These are phyloP conservation scores for Amanita exitialis DNA, from an alignment of 768 basidiomycete genomes.

Conservation along the genomic window DNA sequence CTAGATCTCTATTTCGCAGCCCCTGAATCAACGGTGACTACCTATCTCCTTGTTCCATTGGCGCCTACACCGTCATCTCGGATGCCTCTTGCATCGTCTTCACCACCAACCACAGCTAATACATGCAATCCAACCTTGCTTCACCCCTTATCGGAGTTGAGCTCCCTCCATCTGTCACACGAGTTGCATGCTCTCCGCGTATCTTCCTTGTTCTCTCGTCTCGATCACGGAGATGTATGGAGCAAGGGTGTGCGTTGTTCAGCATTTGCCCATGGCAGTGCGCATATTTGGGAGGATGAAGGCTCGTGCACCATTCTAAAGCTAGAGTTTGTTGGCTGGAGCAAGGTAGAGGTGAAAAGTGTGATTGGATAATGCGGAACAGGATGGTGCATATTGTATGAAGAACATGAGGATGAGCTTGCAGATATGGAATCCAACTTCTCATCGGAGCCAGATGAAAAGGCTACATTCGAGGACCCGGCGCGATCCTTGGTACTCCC, in stretches of 20 bases:
- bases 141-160: slow-evolving; percentile 1
- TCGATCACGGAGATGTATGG: slow-evolving; percentile 68
- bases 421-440: slow-evolving; percentile 14
- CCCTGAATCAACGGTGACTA: slow-evolving; percentile 34
- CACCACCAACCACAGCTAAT: slow-evolving; percentile 2
- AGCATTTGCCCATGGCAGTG: slow-evolving; percentile 40
- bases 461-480: slow-evolving; percentile 35
- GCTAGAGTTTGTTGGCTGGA: slow-evolving; percentile 70
- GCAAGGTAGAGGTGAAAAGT: slow-evolving; percentile 47
- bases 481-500: slow-evolving; percentile 68
- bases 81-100: slow-evolving; percentile 39
- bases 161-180: slow-evolving; percentile 40
- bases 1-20: slow-evolving; percentile 57
- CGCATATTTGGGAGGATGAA: slow-evolving; percentile 18
- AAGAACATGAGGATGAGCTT: slow-evolving; percentile 22
- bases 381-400: slow-evolving; percentile 71
- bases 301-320: slow-evolving; percentile 59
- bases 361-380: slow-evolving; percentile 63
- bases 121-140: slow-evolving; percentile 12
- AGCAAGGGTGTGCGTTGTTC: slow-evolving; percentile 47
- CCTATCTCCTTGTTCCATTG: slow-evolving; percentile 66
- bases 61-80: slow-evolving; percentile 64
- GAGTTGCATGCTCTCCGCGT: slow-evolving; percentile 53
- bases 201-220: slow-evolving; percentile 54
- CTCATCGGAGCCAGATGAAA: slow-evolving; percentile 17